Percentiles rank a stretch among this genome's conserved stretches.
Conservation (phyloP, 106 monocot genomes). For the Triglochin maritima region DNA sequence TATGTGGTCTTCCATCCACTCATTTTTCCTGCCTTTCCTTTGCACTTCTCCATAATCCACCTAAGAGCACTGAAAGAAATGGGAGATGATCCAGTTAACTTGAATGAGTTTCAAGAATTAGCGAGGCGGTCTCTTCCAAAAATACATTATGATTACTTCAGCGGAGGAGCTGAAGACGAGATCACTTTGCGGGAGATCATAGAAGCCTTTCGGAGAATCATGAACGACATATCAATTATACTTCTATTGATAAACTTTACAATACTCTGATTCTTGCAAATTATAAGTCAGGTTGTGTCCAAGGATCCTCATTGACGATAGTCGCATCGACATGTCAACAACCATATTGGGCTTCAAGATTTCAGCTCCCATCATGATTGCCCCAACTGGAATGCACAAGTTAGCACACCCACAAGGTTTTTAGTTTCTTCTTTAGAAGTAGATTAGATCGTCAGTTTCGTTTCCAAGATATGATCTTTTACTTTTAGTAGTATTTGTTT, state of each 20-base stretch:
- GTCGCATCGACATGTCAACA: conserved; percentile 45
- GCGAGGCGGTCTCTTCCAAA: conserved; percentile 62
- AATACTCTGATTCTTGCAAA: not conserved
- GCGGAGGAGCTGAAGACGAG: conserved; percentile 75
- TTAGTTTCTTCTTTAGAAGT: not conserved
- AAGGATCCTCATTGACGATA: conserved; percentile 50
- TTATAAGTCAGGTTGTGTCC: conserved; percentile 11
- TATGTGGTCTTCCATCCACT: too few species aligned
- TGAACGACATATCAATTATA: conserved; percentile 27
- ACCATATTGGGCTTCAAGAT: conserved; percentile 34
- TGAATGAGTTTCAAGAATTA: conserved; percentile 55
- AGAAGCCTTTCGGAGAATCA: conserved; percentile 60
- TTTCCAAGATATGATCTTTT: not conserved
- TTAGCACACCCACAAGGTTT: conserved; percentile 62
- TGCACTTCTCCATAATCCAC: too few species aligned
- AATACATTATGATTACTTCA: conserved; percentile 62
- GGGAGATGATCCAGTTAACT: conserved; percentile 45
- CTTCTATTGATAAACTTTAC: not conserved
- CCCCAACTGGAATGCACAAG: conserved; percentile 43
- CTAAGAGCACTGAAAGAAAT: conserved; percentile 20
- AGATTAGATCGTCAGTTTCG: not conserved
- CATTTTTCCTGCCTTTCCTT: too few species aligned
- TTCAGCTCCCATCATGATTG: conserved; percentile 45
- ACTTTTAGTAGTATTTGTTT: not conserved
- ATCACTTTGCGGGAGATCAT: conserved; percentile 65